Conservation (phyloP, 2,329 filamentous ascomycete species). For the Paracoccidioides brasiliensis region DNA sequence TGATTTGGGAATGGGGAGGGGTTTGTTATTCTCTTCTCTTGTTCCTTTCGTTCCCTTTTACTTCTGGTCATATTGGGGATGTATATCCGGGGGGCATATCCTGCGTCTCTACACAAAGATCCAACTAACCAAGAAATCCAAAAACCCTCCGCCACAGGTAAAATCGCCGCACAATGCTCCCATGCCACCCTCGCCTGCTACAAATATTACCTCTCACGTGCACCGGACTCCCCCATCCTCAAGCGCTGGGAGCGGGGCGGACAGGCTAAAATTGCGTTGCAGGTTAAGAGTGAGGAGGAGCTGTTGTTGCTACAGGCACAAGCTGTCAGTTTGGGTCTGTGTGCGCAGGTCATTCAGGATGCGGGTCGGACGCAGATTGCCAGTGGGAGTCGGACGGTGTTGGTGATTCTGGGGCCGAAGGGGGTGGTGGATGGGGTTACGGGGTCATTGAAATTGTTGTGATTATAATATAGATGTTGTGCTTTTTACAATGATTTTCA, state of each 20-base stretch:
- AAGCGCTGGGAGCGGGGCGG: constrained; percentile 73
- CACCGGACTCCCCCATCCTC: constrained; percentile 49
- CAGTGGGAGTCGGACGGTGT: constrained; percentile 77
- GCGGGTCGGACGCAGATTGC: constrained; percentile 97
- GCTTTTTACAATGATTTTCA: not conserved
- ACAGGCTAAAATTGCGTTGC: constrained; percentile 87
- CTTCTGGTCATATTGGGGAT: too few relatives aligned
- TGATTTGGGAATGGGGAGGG: constrained; percentile 95
- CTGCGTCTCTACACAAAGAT: not conserved
- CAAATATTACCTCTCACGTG: constrained; percentile 56
- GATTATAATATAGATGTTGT: not conserved
- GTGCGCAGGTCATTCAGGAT: constrained; percentile 81
- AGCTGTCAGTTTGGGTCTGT: constrained; percentile 71
- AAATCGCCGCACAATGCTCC: constrained; percentile 89
- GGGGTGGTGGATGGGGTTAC: constrained; percentile 74
- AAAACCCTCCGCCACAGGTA: constrained; percentile 46
- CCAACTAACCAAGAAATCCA: not conserved
- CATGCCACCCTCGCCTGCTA: constrained; percentile 98
- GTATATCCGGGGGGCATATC: too few relatives aligned
- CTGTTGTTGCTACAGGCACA: constrained; percentile 62
- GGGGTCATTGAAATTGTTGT: constrained; percentile 71
- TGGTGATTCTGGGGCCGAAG: constrained; percentile 71
- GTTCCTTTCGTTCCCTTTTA: constrained; percentile 1
- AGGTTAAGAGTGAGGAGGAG: constrained; percentile 74
- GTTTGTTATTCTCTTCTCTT: constrained; percentile 36